Base-by-base conservation (phyloP, 306 rosid genomes). In the Calophaca sinica region DNA sequence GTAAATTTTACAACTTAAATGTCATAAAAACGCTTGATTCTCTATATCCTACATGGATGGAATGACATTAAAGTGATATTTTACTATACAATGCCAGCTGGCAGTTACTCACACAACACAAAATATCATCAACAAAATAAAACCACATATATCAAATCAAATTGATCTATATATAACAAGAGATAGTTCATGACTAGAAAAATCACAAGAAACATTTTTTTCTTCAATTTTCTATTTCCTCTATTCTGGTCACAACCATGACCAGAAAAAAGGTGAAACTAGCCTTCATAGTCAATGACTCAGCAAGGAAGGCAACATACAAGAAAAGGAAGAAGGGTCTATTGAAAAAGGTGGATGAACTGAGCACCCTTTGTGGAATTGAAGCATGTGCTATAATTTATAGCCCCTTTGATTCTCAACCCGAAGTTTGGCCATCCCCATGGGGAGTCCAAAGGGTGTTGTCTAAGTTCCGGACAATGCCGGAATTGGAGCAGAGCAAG, bases 241-340 rank as follows among this genome's bases (percentile, higher is more conserved):
- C 29, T 63, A 12, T 20, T 20, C 13, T 45, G 8, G 7, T 35
- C 50, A 65, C 0, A 7, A 5, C 6, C 48, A 83, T 75, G 87
- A 64, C 81, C 1, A 75, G 80, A 14, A 80, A 62, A 44, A 84
- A 76, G 55, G 87, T 84, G 63, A 84, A 84, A 35, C 77, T 80
- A 0, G 84, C 79, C 7, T 80, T 84, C 82, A 80, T 84, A 9
- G 57, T 45, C 1, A 80, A 76, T 15, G 82, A 84, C 3, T 9
- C 77, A 0, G 63, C 77, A 0, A 72, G 87, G 48, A 84, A 78
- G 42, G 73, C 71, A 10, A 61, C 85, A 7, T 84, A 67, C 54
- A 84, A 68, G 61, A 84, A 80, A 4, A 74, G 86, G 39, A 83
- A 83, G 67, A 68, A 61, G 61, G 74, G 82, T 61, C 1, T 80